Conservation (phyloP, 75 land plant genomes). For the Pinus albicaulis region DNA sequence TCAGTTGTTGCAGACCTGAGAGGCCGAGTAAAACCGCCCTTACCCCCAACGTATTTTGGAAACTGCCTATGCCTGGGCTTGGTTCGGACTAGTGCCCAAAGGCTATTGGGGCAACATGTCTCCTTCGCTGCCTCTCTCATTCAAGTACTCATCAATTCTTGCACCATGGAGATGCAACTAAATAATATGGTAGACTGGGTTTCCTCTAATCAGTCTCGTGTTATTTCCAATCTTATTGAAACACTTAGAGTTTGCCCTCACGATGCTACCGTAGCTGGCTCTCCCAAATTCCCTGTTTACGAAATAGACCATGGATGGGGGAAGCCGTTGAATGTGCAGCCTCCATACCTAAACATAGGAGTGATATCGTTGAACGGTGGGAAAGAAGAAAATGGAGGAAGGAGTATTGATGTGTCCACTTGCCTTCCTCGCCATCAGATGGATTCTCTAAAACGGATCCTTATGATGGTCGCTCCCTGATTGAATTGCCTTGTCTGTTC, state of each 20-base stretch:
- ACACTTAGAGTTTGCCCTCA: too few species aligned
- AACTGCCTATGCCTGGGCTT: background rate
- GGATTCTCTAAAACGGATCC: conserved; percentile 13
- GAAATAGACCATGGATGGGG: conserved; percentile 13
- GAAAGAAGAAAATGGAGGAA: conserved; percentile 1
- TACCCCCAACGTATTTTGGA: too few species aligned
- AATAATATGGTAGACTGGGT: conserved; percentile 9
- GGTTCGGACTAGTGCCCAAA: background rate
- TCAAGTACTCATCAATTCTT: conserved; percentile 10
- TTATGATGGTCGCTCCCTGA: too few species aligned
- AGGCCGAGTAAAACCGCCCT: conserved; percentile 10
- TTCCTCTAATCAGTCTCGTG: conserved; percentile 2
- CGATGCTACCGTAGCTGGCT: conserved; percentile 20
- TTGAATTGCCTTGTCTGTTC: too few species aligned
- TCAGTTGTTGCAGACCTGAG: conserved; percentile 23
- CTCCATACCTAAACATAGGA: conserved; percentile 12
- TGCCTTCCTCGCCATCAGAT: conserved; percentile 27
- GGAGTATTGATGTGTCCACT: conserved; percentile 37
- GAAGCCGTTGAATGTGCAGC: conserved; percentile 31
- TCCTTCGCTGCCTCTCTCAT: background rate
- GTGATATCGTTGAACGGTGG: conserved; percentile 26
- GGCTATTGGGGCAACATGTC: conserved; percentile 8
- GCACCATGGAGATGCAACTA: conserved; percentile 9
- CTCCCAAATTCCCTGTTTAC: conserved; percentile 38
- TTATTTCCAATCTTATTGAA: too few species aligned